Base-by-base conservation (phyloP, 208 protist genomes). In the Trypanosoma avium region DNA sequence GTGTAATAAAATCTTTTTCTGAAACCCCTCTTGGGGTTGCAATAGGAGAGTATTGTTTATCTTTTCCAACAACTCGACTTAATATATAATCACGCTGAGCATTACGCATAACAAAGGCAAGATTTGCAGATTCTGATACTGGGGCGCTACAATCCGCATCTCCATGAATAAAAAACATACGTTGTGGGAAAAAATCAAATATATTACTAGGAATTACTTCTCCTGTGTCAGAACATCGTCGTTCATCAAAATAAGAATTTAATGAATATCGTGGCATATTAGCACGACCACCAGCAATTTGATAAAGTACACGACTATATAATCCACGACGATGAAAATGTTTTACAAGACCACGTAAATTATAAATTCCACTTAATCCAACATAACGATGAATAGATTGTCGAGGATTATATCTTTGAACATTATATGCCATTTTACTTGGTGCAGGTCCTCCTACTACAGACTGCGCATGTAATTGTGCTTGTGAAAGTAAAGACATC, bases 401-500 rank as follows among this genome's bases (percentile, higher is more conserved):
- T n/a, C 86, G 84, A 6, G 90, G 88, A 72, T 93, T 88, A 79
- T 92, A 96, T 54, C 86, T 84, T 0, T 62, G 75, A 27, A 93
- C 86, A 62, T 92, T 92, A 74, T 95, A 95, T 33, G 79, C 79
- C 46, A 82, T 77, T 26, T 68, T 38, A 4, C 67, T 84, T 40
- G 84, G 84, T 17, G 77, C 15, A 3, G 66, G 57, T 15, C 58
- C 48, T 33, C 72, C 70, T 19, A 62, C 8, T 45, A 36, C 61
- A 35, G 68, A 66, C 45, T 91, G 87, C 4, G 83, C 89, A 33
- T 63, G 61, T 8, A 92, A 50, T 36, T 93, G 86, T 35, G 86
- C 89, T 73, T 95, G 89, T 13, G 84, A 92, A 33, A 95, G 70
- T 2, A 95, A 62, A 30, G 84, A 92, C 84, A 95, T 88, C 80